A percentile compares a stretch with the other conserved stretches of the same genome.
These are phyloP conservation scores for Phytophthora idaei DNA, from an alignment of 352 stramenopile genomes.

Conservation along the genomic window DNA sequence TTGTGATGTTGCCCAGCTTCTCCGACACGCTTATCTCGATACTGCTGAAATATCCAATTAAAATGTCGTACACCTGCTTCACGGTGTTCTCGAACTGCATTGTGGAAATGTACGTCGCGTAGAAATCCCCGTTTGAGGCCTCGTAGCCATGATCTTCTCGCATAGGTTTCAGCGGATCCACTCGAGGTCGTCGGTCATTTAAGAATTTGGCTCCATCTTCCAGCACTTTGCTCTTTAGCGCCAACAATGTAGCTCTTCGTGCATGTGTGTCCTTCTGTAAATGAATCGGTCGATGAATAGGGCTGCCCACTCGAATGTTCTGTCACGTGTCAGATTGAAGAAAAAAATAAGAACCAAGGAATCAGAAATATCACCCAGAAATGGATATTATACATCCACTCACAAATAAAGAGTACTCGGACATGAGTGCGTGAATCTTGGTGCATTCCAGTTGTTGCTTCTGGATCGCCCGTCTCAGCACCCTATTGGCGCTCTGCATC, in stretches of 20 bases:
- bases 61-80: slow-evolving; percentile 54
- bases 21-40: slow-evolving; percentile 64
- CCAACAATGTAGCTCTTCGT: slow-evolving; percentile 23
- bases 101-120: slow-evolving; percentile 31
- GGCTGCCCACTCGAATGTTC: slow-evolving; percentile 42
- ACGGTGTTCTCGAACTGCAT: slow-evolving; percentile 47
- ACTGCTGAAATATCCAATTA: slow-evolving; percentile 41
- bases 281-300: slow-evolving; percentile 37
- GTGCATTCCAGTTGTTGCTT: slow-evolving; percentile 36
- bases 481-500: slow-evolving; percentile 32
- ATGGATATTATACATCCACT: not conserved
- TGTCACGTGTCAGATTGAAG: slow-evolving; percentile 1
- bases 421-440: slow-evolving; percentile 41
- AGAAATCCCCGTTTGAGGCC: slow-evolving; percentile 36
- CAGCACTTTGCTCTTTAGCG: slow-evolving; percentile 36
- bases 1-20: slow-evolving; percentile 50
- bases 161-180: slow-evolving; percentile 40
- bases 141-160: slow-evolving; percentile 43
- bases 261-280: slow-evolving; percentile 29
- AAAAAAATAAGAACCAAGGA: slow-evolving; percentile 1
- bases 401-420: slow-evolving; percentile 46
- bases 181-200: slow-evolving; percentile 21
- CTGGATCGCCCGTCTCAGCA: slow-evolving; percentile 35
- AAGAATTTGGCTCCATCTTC: slow-evolving; percentile 37
- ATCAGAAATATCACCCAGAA: not conserved